phyloP scores from a whole-genome alignment of 2,329 filamentous ascomycete species.

The Fusarium tricinctum region DNA sequence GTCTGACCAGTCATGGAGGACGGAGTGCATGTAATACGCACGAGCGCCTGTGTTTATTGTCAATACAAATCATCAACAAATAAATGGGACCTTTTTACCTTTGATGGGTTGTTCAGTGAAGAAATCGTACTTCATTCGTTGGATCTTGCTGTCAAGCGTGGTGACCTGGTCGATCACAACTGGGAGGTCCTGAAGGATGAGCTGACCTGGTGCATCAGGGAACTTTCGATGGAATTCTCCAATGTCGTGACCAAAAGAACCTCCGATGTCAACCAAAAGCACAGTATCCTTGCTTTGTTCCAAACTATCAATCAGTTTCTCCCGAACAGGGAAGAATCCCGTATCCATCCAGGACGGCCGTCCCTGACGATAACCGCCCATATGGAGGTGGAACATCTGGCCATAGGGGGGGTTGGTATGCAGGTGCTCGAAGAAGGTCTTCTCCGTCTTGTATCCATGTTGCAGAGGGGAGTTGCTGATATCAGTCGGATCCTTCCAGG shows the following conservation, averaged over 20 bases:
- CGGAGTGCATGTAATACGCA: conserved; percentile 58
- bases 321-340: conserved; percentile 55
- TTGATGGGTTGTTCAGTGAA: conserved; percentile 62
- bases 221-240: conserved; percentile 53
- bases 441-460: conserved; percentile 53
- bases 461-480: conserved; percentile 51
- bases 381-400: conserved; percentile 56
- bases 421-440: conserved; percentile 55
- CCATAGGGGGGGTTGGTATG: conserved; percentile 50
- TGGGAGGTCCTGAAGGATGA: conserved; percentile 65
- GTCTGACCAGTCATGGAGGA: conserved; percentile 61
- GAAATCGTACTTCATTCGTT: conserved; percentile 61
- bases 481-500: conserved; percentile 52
- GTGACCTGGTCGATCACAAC: conserved; percentile 55
- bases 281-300: conserved; percentile 46
- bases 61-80: conserved; percentile 1
- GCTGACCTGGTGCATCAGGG: conserved; percentile 55
- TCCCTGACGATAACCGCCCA: conserved; percentile 55
- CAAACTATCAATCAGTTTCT: conserved; percentile 51
- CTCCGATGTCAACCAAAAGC: conserved; percentile 56
- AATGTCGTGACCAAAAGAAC: conserved; percentile 55
- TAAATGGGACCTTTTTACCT: conserved; percentile 39
- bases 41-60: conserved; percentile 49
- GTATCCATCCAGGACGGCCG: conserved; percentile 54
- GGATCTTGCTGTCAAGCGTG: conserved; percentile 50